Percentiles rank a stretch among this genome's conserved stretches.
Conservation (phyloP, 1,284 basidiomycete species). For the Apiotrichum sp. region DNA sequence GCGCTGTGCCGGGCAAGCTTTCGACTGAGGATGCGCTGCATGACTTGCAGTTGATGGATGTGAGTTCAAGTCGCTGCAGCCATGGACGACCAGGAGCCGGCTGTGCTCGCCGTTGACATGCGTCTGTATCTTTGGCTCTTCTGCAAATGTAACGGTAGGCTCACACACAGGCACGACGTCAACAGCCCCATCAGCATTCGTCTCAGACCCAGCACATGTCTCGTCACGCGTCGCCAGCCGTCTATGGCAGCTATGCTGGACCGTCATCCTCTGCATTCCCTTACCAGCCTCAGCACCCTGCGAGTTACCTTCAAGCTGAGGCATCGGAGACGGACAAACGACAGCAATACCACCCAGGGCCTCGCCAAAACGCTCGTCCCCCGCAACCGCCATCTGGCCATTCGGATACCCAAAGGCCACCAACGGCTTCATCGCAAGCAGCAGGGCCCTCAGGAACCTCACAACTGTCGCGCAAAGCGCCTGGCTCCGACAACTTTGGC, state of each 20-base stretch:
- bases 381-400: background rate
- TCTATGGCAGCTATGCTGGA: slow-evolving; percentile 15
- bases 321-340: slow-evolving; percentile 1
- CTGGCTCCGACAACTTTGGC: background rate
- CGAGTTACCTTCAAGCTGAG: slow-evolving; percentile 9
- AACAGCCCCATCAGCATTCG: slow-evolving; percentile 5
- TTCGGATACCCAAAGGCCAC: background rate
- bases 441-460: background rate
- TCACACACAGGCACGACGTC: slow-evolving; percentile 1
- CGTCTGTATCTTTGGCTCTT: too few species aligned
- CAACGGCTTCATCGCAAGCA: background rate
- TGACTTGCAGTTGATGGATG: slow-evolving; percentile 42
- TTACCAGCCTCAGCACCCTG: slow-evolving; percentile 15
- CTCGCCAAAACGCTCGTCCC: background rate
- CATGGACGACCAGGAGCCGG: too few species aligned
- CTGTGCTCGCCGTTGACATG: too few species aligned
- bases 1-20: slow-evolving; percentile 31
- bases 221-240: slow-evolving; percentile 31
- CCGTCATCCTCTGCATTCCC: slow-evolving; percentile 11
- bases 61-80: slow-evolving; percentile 17
- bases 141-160: background rate
- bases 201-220: slow-evolving; percentile 7
- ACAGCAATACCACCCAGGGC: background rate
- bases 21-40: slow-evolving; percentile 26
- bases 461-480: background rate